A percentile compares a stretch with the other conserved stretches of the same genome.
These are phyloP conservation scores for Phytopythium aichiense DNA, from an alignment of 352 stramenopile species.

Conservation along the genomic window DNA sequence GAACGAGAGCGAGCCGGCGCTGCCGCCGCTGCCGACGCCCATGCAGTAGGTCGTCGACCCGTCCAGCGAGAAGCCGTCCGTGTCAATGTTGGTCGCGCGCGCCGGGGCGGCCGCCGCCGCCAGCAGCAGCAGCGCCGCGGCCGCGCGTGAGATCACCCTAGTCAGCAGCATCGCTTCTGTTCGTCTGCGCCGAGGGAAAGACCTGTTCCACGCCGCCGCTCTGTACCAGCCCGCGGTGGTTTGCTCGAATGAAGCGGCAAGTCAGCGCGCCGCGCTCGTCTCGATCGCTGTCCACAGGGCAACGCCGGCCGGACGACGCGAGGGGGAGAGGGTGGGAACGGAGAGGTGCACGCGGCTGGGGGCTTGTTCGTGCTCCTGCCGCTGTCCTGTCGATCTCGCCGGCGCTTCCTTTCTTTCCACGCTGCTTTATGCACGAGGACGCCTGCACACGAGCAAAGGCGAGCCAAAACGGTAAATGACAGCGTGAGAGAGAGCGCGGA, in stretches of 20 bases:
- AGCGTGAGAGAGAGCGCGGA: background rate
- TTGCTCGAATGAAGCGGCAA: conserved; percentile 1
- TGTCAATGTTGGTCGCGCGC: conserved; percentile 45
- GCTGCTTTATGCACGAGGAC: background rate
- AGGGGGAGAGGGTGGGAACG: background rate
- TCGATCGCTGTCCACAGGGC: background rate
- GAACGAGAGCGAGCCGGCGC: conserved; percentile 36
- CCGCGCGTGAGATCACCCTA: background rate
- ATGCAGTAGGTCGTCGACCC: conserved; percentile 73
- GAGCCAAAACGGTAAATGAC: conserved; percentile 2
- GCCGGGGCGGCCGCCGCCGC: conserved; percentile 4
- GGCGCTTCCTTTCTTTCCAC: background rate
- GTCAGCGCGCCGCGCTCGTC: background rate
- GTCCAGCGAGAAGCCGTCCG: conserved; percentile 50
- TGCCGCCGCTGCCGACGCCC: conserved; percentile 24
- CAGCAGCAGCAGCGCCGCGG: conserved; percentile 1
- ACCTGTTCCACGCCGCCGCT: background rate
- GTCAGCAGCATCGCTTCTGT: background rate
- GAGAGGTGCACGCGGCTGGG: background rate
- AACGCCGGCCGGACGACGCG: background rate
- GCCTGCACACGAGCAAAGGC: background rate
- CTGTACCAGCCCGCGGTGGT: background rate
- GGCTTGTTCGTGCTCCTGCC: too few relatives aligned
- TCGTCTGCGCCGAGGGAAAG: background rate
- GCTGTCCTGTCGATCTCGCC: background rate